Evolutionary conservation across 225 moss, liverwort and hornwort genomes (phyloP).

Genomic region (Asterella californica): DNA sequence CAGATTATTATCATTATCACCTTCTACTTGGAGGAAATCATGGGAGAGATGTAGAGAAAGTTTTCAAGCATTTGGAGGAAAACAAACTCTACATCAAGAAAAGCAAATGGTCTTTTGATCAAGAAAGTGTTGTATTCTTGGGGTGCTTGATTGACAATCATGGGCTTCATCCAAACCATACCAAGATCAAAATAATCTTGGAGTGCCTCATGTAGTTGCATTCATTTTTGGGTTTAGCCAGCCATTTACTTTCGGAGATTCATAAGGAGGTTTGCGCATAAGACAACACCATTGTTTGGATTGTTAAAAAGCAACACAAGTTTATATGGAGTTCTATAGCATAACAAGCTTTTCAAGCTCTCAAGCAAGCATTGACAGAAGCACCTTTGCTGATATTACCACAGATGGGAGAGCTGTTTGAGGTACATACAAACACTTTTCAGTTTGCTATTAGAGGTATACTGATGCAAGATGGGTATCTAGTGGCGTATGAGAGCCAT

Average conservation of each 20-base stretch:
- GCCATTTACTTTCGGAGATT: background rate
- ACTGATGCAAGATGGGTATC: background rate
- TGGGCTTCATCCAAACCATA: background rate
- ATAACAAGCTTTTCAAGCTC: background rate
- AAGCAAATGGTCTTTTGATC: constrained; percentile 19
- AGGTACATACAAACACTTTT: background rate
- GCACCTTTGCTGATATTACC: background rate
- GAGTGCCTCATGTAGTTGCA: background rate
- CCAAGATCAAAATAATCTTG: background rate
- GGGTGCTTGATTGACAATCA: background rate
- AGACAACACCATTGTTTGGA: background rate
- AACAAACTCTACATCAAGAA: background rate
- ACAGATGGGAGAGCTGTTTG: background rate
- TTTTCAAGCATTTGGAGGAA: constrained; percentile 1
- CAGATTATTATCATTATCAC: no score
- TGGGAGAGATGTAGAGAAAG: background rate
- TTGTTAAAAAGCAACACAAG: background rate
- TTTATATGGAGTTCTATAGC: background rate
- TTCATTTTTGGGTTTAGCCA: background rate
- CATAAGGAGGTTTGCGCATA: background rate
- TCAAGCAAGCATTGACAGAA: background rate
- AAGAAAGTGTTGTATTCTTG: background rate
- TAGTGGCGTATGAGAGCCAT: background rate
- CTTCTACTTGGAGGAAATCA: constrained; percentile 11
- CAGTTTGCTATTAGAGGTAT: background rate